These are phyloP conservation scores for Hypoxylon fuscum DNA, from an alignment of 495 filamentous ascomycete species.

Conservation along the genomic window DNA sequence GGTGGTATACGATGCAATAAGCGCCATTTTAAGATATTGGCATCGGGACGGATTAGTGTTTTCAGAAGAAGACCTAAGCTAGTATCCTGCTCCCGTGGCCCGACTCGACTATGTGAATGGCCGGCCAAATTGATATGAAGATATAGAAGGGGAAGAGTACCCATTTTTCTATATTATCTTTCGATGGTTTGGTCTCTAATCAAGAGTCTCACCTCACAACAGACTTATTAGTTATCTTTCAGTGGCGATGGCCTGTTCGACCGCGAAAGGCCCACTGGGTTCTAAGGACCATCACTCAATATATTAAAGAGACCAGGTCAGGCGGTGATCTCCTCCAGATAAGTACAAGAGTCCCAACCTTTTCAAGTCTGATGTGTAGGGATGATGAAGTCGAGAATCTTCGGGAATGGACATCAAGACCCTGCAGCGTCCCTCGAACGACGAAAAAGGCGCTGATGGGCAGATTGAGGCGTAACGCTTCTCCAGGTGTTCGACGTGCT, in stretches of 20 bases:
- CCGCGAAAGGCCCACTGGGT: constrained; percentile 21
- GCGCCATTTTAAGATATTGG: constrained; percentile 17
- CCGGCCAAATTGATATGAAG: constrained; percentile 8
- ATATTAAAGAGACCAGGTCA: constrained; percentile 36
- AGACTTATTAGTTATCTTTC: constrained; percentile 27
- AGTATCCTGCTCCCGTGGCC: constrained; percentile 8
- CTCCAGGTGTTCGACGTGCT: constrained; percentile 18
- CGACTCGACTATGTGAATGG: constrained; percentile 2
- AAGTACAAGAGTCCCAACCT: constrained; percentile 14
- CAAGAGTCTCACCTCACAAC: constrained; percentile 23
- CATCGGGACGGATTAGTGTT: constrained; percentile 13
- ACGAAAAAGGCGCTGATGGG: constrained; percentile 33
- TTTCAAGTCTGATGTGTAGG: constrained; percentile 20
- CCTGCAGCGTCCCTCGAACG: constrained; percentile 11
- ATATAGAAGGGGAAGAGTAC: constrained; percentile 8
- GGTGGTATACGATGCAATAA: constrained; percentile 33
- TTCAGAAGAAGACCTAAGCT: constrained; percentile 1
- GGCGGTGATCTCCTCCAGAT: constrained; percentile 24
- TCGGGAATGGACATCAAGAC: constrained; percentile 23
- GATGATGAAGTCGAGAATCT: constrained; percentile 34
- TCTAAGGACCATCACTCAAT: constrained; percentile 20
- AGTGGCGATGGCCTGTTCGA: constrained; percentile 27
- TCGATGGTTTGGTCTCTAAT: constrained; percentile 14
- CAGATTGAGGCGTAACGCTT: constrained; percentile 30
- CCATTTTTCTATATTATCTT: constrained; percentile 5